Evolutionary conservation across 192 early-diverging fungal genomes (phyloP).

Genomic region (Umbelopsis vinacea): DNA sequence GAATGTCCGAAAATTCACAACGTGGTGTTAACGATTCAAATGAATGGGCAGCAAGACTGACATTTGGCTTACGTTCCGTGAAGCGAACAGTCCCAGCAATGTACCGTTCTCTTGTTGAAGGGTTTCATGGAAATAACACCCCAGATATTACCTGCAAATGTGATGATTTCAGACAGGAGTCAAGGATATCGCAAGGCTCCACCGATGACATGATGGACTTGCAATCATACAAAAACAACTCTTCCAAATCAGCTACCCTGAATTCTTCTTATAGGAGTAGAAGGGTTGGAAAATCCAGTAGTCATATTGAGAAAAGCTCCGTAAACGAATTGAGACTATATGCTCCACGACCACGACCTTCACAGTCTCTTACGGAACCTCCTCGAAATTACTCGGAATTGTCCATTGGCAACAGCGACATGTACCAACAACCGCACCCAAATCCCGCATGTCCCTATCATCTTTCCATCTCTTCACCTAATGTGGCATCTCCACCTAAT

Average conservation of each 20-base stretch:
- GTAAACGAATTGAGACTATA: background rate
- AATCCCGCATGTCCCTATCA: conserved; percentile 46
- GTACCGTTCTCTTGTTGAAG: conserved; percentile 26
- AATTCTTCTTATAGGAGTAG: background rate
- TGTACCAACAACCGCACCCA: conserved; percentile 26
- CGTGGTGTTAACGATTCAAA: conserved; percentile 25
- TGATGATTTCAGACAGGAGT: background rate
- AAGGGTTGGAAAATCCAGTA: conserved; percentile 1
- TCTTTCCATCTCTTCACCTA: conserved; percentile 15
- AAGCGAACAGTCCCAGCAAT: conserved; percentile 34
- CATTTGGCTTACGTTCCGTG: conserved; percentile 31
- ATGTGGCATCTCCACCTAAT: background rate
- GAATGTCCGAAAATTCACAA: conserved; percentile 28
- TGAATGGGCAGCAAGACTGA: conserved; percentile 36
- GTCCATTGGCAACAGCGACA: background rate
- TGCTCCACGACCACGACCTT: conserved; percentile 8
- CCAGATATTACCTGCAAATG: background rate
- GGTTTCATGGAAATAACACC: background rate
- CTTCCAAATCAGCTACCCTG: background rate
- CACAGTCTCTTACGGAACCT: conserved; percentile 4
- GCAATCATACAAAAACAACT: background rate
- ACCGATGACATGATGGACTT: background rate
- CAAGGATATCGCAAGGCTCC: background rate
- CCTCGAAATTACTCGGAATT: conserved; percentile 9
- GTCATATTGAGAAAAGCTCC: background rate